Evolutionary conservation across 2,329 filamentous ascomycete genomes (phyloP), one percentile per base, ranked within the genome.

Genomic region (Apiospora malaysiana): DNA sequence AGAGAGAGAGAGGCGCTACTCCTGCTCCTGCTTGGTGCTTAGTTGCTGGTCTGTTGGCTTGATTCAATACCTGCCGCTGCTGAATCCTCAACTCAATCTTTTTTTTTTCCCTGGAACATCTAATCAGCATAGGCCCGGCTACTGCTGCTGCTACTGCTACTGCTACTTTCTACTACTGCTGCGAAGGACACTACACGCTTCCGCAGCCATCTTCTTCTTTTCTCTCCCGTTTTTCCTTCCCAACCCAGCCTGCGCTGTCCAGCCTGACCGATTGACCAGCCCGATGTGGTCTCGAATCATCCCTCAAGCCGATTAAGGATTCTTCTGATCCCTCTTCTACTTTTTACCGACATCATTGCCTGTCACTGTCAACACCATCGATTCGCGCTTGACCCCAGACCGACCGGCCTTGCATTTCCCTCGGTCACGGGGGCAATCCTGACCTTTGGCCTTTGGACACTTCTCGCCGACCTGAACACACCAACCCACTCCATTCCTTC

Each of bases 381-480:
- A 40, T 14, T 63, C 56, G 56, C 56, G 56, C 56, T 59, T 63
- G 56, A 63, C 18, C 45, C 56, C n/a, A 8, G 7, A 10, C 56
- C 56, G 56, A 63, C 27, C 21, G 18, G 27, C 56, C 56, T 63
- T 32, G 32, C 56, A 63, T 40, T 40, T 63, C 32, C 32, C 46
- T 49, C 18, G 27, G 66, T 71, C 70, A 71, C 70, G 66, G 70
- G 70, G 67, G 66, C 70, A 65, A 65, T 69, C 68, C 25, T 32
- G 37, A n/a, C 40, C 37, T 45, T 65, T 65, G 23, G 23, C 40
- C 23, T 45, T 65, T 65, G 23, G 16, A 65, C 49, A 25, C 49
- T 16, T 68, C 66, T 40, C 40, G 23, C 27, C 51, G 25, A 59
- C 51, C 3, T 32, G 23, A 32, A 21, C 51, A 56, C 49, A 56